These are phyloP conservation scores for Nectriaceae sp. DNA, from an alignment of 2,329 filamentous ascomycete species.

Conservation along the genomic window DNA sequence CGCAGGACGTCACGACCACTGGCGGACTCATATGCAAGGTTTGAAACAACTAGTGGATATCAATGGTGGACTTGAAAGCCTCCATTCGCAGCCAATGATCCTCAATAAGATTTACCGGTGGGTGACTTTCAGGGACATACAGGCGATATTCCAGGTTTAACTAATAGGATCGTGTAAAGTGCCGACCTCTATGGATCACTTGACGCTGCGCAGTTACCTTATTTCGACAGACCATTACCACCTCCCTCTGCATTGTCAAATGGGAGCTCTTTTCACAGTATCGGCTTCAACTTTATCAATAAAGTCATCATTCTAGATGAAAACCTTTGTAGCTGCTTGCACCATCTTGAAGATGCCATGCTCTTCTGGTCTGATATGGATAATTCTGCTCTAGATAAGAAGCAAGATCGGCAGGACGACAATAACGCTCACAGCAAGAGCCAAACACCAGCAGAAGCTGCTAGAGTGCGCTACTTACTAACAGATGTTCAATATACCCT, in stretches of 20 bases:
- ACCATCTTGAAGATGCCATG: neutral
- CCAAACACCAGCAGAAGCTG: neutral
- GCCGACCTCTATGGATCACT: constrained; percentile 3
- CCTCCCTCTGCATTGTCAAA: too few relatives aligned
- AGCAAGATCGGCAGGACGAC: neutral
- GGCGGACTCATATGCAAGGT: constrained; percentile 2
- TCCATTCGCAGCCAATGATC: constrained; percentile 1
- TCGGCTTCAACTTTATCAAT: neutral
- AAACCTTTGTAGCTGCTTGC: neutral
- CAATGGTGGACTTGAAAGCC: neutral
- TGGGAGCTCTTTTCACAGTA: neutral
- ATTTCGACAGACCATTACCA: constrained; percentile 1
- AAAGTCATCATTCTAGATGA: neutral
- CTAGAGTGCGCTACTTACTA: neutral
- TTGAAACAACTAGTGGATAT: constrained; percentile 1
- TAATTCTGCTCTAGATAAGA: neutral
- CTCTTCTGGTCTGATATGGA: neutral
- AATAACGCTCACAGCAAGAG: too few relatives aligned
- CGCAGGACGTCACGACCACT: constrained; percentile 2
- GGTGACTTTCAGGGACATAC: neutral
- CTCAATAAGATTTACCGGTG: constrained; percentile 4
- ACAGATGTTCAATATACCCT: neutral
- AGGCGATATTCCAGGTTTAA: neutral
- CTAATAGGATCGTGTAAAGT: neutral
- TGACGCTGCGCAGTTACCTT: neutral